Evolutionary conservation across 805 yeast genomes (phyloP).

Genomic region (Myxozyma monticola): DNA sequence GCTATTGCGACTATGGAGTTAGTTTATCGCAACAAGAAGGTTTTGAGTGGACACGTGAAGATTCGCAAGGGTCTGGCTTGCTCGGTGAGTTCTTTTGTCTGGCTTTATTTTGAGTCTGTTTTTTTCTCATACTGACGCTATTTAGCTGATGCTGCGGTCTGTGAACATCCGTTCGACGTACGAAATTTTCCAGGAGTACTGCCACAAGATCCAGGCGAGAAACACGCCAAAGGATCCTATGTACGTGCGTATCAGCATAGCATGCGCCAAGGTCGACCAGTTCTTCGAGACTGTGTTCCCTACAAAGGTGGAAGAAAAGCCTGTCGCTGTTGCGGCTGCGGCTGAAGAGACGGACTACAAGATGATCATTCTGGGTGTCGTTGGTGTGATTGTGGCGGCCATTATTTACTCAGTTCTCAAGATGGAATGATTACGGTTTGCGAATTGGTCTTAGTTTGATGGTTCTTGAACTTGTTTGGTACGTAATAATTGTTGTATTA

Average conservation of each 20-base stretch:
- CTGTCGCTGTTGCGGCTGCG: neutral
- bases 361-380: neutral
- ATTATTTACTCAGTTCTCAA: too few species aligned
- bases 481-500: neutral
- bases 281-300: conserved; percentile 58
- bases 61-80: conserved; percentile 83
- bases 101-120: neutral
- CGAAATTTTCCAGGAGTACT: conserved; percentile 70
- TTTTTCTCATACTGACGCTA: neutral
- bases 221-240: conserved; percentile 81
- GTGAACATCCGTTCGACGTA: conserved; percentile 75
- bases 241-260: conserved; percentile 77
- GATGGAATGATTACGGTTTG: neutral
- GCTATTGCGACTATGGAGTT: conserved; percentile 91
- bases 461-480: neutral
- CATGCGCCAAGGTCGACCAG: conserved; percentile 86
- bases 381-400: neutral
- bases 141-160: conserved; percentile 65
- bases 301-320: conserved; percentile 7
- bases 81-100: conserved; percentile 3
- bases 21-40: conserved; percentile 75
- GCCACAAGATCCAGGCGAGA: conserved; percentile 74
- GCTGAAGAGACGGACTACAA: too few species aligned
- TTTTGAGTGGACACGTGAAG: conserved; percentile 73
- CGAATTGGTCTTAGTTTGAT: neutral